Evolutionary conservation across 371 early-diverging fungal genomes (phyloP), one percentile per base, ranked within the genome.

Genomic region (Mucor piriformis): DNA sequence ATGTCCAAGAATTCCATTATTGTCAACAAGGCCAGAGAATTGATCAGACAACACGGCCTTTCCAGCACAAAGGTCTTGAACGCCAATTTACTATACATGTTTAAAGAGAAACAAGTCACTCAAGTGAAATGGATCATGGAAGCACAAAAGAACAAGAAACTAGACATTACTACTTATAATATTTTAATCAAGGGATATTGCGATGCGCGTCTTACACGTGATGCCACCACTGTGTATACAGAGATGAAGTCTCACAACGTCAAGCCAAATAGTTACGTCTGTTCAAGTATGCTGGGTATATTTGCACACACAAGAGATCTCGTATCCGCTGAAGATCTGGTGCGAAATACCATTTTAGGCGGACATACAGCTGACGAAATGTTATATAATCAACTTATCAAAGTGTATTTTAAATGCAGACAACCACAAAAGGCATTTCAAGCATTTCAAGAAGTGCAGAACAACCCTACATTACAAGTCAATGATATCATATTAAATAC

Each of bases 401-500:
- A 74, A 24, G 73, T 77, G 0, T 80, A 77, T 27, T 72, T 80
- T 42, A 70, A 73, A 42, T 49, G 59, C 12, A 44, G 75, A 7
- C 42, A 54, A 7, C 34, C 66, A 6, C 27, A 44, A 4, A 74
- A 67, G 24, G 81, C 81, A 11, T 62, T 80, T 12, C 38, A 65
- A 27, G 59, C 62, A 1, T 80, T 77, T 35, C 54, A 73, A 25
- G 64, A 66, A 6, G 53, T 80, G 3, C 73, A 80, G 43, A 61
- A 59, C 24, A 54, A 74, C 29, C 69, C 67, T 2, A 40, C 42
- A 5, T 50, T 74, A 10, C 21, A 68, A 13, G 48, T 80, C 10
- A 77, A 77, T 34, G 71, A 68, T 46, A 55, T 77, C 1, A 63
- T 77, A 27, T 37, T 76, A 13, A 81, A 81, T 32, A 81, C 75